These are phyloP conservation scores for Penicillium bialowiezense DNA, from an alignment of 495 filamentous ascomycete genomes.

Conservation along the genomic window DNA sequence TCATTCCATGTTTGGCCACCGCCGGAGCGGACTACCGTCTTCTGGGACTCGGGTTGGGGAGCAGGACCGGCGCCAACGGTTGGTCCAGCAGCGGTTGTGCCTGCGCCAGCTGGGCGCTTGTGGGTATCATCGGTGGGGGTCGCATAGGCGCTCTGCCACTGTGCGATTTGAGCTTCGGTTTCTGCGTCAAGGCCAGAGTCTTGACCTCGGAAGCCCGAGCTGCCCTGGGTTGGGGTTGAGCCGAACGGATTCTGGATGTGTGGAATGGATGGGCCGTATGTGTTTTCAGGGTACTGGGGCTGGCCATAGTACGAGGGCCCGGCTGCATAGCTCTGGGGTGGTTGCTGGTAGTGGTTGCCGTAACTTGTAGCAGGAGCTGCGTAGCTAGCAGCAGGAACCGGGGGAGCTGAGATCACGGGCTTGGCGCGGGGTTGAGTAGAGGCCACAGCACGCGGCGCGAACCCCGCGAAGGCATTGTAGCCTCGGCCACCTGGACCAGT, in stretches of 20 bases:
- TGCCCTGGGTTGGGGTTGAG: constrained; percentile 49
- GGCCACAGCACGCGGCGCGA: constrained; percentile 64
- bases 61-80: constrained; percentile 38
- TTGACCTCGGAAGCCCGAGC: constrained; percentile 26
- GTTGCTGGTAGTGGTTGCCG: constrained; percentile 36
- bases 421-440: constrained; percentile 42
- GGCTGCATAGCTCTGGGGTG: constrained; percentile 36
- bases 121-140: constrained; percentile 30
- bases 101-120: constrained; percentile 29
- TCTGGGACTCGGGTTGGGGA: constrained; percentile 43
- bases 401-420: constrained; percentile 42
- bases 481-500: constrained; percentile 34
- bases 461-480: constrained; percentile 51
- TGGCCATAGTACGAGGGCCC: constrained; percentile 51
- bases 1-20: constrained; percentile 92
- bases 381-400: constrained; percentile 40
- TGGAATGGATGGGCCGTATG: constrained; percentile 58
- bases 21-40: constrained; percentile 80
- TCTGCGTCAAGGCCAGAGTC: constrained; percentile 70
- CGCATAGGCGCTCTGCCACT: constrained; percentile 93
- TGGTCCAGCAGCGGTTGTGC: constrained; percentile 42
- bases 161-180: constrained; percentile 87
- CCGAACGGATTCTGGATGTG: constrained; percentile 88
- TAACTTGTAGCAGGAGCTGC: constrained; percentile 33
- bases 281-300: constrained; percentile 48